phyloP scores from a whole-genome alignment of 2,329 filamentous ascomycete species.

The Colletotrichum abscissum region DNA sequence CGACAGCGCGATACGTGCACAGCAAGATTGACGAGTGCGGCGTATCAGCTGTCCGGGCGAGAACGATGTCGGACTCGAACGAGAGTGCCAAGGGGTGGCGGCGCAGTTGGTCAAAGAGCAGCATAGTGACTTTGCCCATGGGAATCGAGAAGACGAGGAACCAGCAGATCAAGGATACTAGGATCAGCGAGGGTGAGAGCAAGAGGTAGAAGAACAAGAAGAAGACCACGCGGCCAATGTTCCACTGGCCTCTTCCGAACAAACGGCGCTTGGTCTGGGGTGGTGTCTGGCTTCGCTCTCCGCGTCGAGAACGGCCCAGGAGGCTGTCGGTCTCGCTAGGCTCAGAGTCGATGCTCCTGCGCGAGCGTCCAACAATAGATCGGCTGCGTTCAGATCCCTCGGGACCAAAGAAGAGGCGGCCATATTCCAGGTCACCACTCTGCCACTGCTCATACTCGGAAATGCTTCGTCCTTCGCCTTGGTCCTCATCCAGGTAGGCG shows the following conservation, averaged over 20 bases:
- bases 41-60: constrained; percentile 76
- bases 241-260: constrained; percentile 97
- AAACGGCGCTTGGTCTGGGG: constrained; percentile 78
- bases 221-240: constrained; percentile 92
- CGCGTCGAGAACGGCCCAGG: constrained; percentile 71
- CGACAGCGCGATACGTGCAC: constrained; percentile 96
- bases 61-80: constrained; percentile 87
- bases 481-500: constrained; percentile 92
- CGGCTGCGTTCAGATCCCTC: constrained; percentile 78
- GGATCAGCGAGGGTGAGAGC: constrained; percentile 84
- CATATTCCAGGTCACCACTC: constrained; percentile 95
- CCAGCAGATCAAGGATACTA: constrained; percentile 93
- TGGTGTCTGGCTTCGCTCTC: constrained; percentile 55
- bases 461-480: constrained; percentile 95
- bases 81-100: constrained; percentile 92
- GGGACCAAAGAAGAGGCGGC: constrained; percentile 94
- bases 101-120: constrained; percentile 90
- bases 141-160: constrained; percentile 97
- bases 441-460: constrained; percentile 99
- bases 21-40: constrained; percentile 88
- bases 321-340: constrained; percentile 90
- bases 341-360: constrained; percentile 88
- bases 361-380: constrained; percentile 86
- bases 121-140: constrained; percentile 94
- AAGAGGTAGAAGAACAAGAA: constrained; percentile 96